phyloP scores from a whole-genome alignment of 108 stramenopile genomes.

The Licmophora abbreviata region DNA sequence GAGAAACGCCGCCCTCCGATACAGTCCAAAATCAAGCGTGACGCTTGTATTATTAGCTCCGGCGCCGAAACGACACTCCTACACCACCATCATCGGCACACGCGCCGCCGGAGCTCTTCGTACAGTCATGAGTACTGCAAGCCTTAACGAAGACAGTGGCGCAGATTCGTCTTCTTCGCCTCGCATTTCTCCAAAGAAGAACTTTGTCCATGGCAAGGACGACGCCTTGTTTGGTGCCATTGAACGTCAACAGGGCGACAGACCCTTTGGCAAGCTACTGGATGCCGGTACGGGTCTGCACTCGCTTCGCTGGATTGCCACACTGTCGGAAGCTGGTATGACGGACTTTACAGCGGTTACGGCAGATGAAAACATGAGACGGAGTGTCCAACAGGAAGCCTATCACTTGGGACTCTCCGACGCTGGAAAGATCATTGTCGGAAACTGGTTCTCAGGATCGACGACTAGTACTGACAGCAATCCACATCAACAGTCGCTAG shows the following conservation, averaged over 20 bases:
- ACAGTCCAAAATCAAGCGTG: no score
- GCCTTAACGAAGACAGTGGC: no score
- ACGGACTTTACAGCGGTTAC: slow-evolving; percentile 69
- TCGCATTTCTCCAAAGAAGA: not conserved
- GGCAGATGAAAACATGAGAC: slow-evolving; percentile 72
- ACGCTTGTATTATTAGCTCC: no score
- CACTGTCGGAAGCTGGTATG: slow-evolving; percentile 44
- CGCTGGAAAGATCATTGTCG: slow-evolving; percentile 68
- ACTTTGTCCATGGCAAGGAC: slow-evolving; percentile 24
- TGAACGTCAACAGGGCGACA: slow-evolving; percentile 53
- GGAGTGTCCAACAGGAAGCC: slow-evolving; percentile 56
- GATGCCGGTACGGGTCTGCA: slow-evolving; percentile 94
- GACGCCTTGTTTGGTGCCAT: slow-evolving; percentile 79
- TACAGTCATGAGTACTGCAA: no score
- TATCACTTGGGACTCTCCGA: slow-evolving; percentile 37
- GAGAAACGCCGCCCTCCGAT: no score
- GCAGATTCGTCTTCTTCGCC: no score
- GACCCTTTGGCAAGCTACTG: slow-evolving; percentile 66
- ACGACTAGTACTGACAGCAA: slow-evolving; percentile 13
- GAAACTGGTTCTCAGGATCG: slow-evolving; percentile 80
- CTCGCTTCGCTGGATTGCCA: slow-evolving; percentile 89
- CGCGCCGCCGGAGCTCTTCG: no score
- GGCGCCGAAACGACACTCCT: no score
- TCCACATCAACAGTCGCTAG: slow-evolving; percentile 8
- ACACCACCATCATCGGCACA: no score